Evolutionary conservation across 441 rosid species (phyloP), one percentile per base, ranked within the genome.

Genomic region (Pelargonium myrrhifolium): DNA sequence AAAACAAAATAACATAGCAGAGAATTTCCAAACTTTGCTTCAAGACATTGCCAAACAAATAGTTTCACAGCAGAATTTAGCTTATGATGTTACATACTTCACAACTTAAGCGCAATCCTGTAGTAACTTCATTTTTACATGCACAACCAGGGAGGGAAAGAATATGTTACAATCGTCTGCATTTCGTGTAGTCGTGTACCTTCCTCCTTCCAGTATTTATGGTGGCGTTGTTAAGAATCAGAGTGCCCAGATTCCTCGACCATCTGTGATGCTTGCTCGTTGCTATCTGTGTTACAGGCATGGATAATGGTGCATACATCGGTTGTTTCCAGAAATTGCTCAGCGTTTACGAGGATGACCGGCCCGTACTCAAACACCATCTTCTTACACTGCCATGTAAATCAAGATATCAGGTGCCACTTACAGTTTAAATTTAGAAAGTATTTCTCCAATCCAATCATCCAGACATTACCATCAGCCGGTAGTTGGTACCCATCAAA

Each of bases 351-450:
- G 15, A 74, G 71, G 26, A 74, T 31, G 11, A 74, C 43, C 9
- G 77, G 77, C 37, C 77, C 73, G n/a, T 74, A 74, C 59, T 74
- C 72, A 9, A 74, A 74, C 18, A 74, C 72, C 62, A 68, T 20
- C 77, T 47, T 68, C 77, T 74, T 68, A 42, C 77, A 74, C 77
- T 74, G 77, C 77, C 64, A 62, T 12, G 28, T 5, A 53, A 53
- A 15, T 6, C 22, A 53, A 53, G 6, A 15, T 53, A 53, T 53
- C 18, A 53, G 7, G 20, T 9, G 1, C 0, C 39, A 35, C 39
- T 35, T 35, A 6, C 39, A 35, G 0, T 35, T 35, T 6, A 35
- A 35, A 6, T 35, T 35, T 35, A 35, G 39, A 35, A 35, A 35
- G 39, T 35, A 35, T 35, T 35, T 35, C 9, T 35, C 39, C 39